phyloP scores from a whole-genome alignment of 169 alveolate species.

The Cryptosporidium sp. region DNA sequence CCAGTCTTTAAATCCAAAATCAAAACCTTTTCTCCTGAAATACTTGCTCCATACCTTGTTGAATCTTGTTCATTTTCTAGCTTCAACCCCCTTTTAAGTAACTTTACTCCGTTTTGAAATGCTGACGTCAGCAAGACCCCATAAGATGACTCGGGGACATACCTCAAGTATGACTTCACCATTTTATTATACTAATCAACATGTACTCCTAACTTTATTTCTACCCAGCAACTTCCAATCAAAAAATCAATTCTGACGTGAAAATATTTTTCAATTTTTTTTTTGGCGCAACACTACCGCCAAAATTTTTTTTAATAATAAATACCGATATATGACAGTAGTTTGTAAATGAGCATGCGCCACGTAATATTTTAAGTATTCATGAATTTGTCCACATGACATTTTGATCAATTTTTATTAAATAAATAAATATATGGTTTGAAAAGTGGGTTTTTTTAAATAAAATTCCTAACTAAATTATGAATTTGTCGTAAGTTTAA shows the following conservation, averaged over 20 bases:
- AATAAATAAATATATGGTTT: constrained; percentile 57
- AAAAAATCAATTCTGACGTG: constrained; percentile 71
- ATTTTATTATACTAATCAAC: constrained; percentile 76
- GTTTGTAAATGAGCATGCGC: constrained; percentile 35
- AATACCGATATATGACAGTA: constrained; percentile 31
- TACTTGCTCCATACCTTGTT: constrained; percentile 76
- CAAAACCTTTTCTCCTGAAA: constrained; percentile 77
- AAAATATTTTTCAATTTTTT: constrained; percentile 32
- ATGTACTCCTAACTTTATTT: constrained; percentile 70
- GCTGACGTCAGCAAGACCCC: constrained; percentile 84
- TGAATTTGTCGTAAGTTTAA: background rate
- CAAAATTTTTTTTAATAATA: background rate
- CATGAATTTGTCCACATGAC: constrained; percentile 14
- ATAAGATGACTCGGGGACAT: constrained; percentile 84
- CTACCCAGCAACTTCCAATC: constrained; percentile 36
- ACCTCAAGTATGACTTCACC: constrained; percentile 91
- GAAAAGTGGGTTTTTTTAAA: background rate
- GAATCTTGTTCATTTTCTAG: constrained; percentile 1
- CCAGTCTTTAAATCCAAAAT: constrained; percentile 78
- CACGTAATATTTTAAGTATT: constrained; percentile 8
- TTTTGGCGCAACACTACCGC: constrained; percentile 77
- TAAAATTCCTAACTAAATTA: too few relatives aligned
- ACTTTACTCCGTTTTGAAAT: constrained; percentile 78
- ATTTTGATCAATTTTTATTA: background rate
- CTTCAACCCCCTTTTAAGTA: constrained; percentile 44